Conservation (phyloP, 2,329 filamentous ascomycete species). For the Trichophyton verrucosum region DNA sequence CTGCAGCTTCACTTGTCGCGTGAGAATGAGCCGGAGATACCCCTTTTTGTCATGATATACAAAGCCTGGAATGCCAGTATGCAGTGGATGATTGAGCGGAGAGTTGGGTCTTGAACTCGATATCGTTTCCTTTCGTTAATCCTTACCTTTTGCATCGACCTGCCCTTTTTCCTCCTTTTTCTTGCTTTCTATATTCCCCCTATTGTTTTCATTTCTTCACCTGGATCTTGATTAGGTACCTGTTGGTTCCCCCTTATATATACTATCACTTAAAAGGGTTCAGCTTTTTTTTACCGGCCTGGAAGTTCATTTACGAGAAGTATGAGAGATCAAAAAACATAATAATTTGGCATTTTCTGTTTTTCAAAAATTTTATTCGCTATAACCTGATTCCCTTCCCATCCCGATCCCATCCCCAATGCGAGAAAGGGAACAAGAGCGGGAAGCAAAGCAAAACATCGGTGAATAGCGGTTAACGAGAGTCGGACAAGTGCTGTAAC, state of each 20-base stretch:
- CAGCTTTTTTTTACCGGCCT: background rate
- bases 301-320: background rate
- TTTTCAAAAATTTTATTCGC: background rate
- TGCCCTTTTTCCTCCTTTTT: background rate
- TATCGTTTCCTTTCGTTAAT: background rate
- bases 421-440: background rate
- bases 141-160: background rate
- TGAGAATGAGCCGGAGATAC: conserved; percentile 49
- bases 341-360: background rate
- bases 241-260: background rate
- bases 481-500: background rate
- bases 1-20: conserved; percentile 53
- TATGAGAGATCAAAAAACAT: background rate
- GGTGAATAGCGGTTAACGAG: background rate
- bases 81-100: conserved; percentile 12
- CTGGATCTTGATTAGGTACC: background rate
- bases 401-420: background rate
- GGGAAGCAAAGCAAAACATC: background rate
- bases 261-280: background rate
- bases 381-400: background rate
- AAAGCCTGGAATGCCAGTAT: conserved; percentile 30
- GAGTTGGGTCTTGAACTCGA: conserved; percentile 2
- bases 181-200: background rate
- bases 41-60: conserved; percentile 40
- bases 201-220: background rate